These are phyloP conservation scores for Fonsecaea nubica DNA, from an alignment of 2,329 filamentous ascomycete species.

Conservation along the genomic window DNA sequence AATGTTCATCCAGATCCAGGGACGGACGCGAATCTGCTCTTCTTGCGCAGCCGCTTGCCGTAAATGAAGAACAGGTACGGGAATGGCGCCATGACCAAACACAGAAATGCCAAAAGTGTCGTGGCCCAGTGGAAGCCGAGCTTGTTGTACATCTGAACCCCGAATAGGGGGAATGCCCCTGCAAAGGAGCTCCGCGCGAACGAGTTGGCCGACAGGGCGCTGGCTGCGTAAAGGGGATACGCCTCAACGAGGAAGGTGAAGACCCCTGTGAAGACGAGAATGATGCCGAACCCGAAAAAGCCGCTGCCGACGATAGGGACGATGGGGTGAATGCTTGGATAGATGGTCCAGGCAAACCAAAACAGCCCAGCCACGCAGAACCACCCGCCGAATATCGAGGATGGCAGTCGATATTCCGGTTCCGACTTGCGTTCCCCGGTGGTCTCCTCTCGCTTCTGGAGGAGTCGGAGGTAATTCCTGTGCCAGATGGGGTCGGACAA, in stretches of 20 bases:
- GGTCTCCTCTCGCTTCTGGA: slow-evolving; percentile 47
- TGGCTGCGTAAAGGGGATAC: slow-evolving; percentile 56
- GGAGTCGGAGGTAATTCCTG: slow-evolving; percentile 51
- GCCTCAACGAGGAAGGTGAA: slow-evolving; percentile 84
- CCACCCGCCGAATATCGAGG: slow-evolving; percentile 73
- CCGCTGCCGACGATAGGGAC: slow-evolving; percentile 74
- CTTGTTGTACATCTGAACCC: slow-evolving; percentile 47
- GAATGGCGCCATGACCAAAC: slow-evolving; percentile 54
- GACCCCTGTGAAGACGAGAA: slow-evolving; percentile 81
- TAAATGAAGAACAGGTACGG: slow-evolving; percentile 59
- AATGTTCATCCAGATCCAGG: slow-evolving; percentile 11
- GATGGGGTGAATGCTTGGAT: slow-evolving; percentile 75
- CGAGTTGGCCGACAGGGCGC: slow-evolving; percentile 80
- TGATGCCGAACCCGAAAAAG: slow-evolving; percentile 73
- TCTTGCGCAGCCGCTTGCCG: slow-evolving; percentile 54
- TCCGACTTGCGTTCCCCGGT: slow-evolving; percentile 63
- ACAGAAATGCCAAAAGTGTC: slow-evolving; percentile 50
- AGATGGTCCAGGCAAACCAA: slow-evolving; percentile 87
- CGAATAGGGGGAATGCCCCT: slow-evolving; percentile 64
- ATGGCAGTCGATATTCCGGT: slow-evolving; percentile 84
- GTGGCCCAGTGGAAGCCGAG: slow-evolving; percentile 51
- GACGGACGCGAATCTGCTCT: slow-evolving; percentile 49
- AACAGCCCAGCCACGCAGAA: slow-evolving; percentile 83
- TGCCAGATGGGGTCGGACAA: slow-evolving; percentile 56
- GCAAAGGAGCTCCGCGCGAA: slow-evolving; percentile 80